These are phyloP conservation scores for Chlamydomonas sp. DNA, from an alignment of 139 green algal species.

Conservation along the genomic window DNA sequence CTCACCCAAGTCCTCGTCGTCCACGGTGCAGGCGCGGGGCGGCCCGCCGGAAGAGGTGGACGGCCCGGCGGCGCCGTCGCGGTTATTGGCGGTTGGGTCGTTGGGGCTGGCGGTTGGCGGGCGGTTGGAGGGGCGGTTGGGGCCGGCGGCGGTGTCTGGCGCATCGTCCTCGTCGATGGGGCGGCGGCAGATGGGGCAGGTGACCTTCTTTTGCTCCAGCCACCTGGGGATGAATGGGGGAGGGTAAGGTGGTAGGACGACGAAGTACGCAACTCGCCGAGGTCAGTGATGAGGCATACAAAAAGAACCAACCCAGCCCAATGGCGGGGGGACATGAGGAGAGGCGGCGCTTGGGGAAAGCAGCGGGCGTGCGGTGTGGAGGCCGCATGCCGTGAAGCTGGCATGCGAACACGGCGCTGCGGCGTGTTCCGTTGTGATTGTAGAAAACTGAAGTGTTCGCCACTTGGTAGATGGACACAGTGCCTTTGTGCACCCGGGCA, in stretches of 20 bases:
- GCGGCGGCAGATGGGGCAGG: constrained; percentile 62
- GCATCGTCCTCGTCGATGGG: constrained; percentile 40
- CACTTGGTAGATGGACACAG: no score
- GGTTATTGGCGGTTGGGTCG: not conserved
- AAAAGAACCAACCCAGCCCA: no score
- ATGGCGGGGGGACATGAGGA: no score
- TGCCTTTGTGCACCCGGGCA: no score
- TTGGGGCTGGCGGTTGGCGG: not conserved
- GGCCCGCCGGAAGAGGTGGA: not conserved
- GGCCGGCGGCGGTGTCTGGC: not conserved
- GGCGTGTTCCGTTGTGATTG: no score
- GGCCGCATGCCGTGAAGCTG: no score
- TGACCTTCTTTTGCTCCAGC: constrained; percentile 50
- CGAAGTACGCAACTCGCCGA: not conserved
- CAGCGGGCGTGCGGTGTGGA: no score
- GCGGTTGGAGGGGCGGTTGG: not conserved
- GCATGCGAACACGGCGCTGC: no score
- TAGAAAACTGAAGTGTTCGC: no score
- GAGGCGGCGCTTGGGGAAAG: no score
- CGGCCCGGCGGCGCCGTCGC: not conserved
- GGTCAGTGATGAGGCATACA: not conserved
- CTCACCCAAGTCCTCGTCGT: not conserved
- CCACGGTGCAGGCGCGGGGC: constrained; percentile 25
- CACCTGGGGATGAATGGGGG: constrained; percentile 29
- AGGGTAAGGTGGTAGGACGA: not conserved